Evolutionary conservation across 108 stramenopile species (phyloP), one percentile per base, ranked within the genome.

Genomic region (Cyclotella baltica): DNA sequence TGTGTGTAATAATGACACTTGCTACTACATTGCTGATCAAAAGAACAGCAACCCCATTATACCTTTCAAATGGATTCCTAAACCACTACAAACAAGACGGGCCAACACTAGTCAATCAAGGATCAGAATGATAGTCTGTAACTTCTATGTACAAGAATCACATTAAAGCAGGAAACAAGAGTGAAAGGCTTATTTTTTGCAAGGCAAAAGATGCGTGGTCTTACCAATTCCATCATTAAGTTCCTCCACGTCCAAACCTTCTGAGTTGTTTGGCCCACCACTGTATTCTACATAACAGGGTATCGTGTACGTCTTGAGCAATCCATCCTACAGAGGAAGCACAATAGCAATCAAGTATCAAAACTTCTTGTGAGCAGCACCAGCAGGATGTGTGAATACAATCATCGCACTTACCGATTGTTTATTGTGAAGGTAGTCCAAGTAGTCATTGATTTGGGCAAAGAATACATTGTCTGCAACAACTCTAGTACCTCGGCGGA

Each of bases 391-490:
- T n/a, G n/a, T n/a, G n/a, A n/a, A n/a, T n/a, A n/a, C n/a, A n/a
- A n/a, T n/a, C n/a, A n/a, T n/a, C n/a, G n/a, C n/a, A n/a, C n/a
- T n/a, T n/a, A n/a, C n/a, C n/a, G n/a, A n/a, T 46, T 67, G 67
- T 22, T 85, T 53, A 4, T 72, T 28, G 4, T 75, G 64, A 13
- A 97, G 83, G 84, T 92, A 88, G 4, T 73, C 50, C n/a, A 90
- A 66, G 72, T 97, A 97, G 36, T 92, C 83, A 33, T 90, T 64
- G 29, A 96, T 90, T 6, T 78, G 55, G 18, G 84, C 88, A 76
- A 92, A 89, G 18, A 97, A 10, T 2, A 97, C 93, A 86, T 97
- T 97, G 70, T 97, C 96, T 4, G 96, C 96, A 23, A 89, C 90
- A 6, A 97, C 95, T 67, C 77, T 74, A 4, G 83, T 74, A 15